phyloP scores from a whole-genome alignment of 228 moss, liverwort and hornwort genomes.

The Sphagnum fallax region DNA sequence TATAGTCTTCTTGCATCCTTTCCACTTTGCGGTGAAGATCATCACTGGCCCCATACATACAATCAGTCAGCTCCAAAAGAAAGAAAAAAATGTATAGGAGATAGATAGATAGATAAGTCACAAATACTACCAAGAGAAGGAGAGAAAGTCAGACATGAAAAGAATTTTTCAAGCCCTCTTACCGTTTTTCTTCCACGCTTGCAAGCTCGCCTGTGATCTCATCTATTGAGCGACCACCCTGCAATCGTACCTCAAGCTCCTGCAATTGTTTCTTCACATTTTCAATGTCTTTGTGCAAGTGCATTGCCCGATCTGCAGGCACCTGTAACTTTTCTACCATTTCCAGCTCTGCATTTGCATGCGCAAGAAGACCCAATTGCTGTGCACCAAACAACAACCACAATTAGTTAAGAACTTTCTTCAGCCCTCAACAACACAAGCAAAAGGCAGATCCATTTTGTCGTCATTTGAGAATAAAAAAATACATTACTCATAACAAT shows the following conservation, averaged over 20 bases:
- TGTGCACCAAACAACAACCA: constrained; percentile 10
- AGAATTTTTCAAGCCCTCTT: constrained; percentile 8
- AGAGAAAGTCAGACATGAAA: constrained; percentile 6
- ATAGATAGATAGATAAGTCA: constrained; percentile 8
- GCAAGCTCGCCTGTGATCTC: constrained; percentile 55
- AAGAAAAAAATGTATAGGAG: background rate
- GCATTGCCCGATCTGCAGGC: constrained; percentile 67
- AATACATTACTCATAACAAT: constrained; percentile 7
- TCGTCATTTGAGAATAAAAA: background rate
- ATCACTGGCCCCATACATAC: constrained; percentile 33
- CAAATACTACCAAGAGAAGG: constrained; percentile 2
- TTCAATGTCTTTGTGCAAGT: constrained; percentile 70
- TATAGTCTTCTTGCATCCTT: constrained; percentile 64
- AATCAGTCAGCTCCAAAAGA: background rate
- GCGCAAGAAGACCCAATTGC: constrained; percentile 73
- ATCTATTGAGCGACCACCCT: constrained; percentile 49
- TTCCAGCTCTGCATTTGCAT: constrained; percentile 71
- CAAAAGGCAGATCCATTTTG: too few relatives aligned
- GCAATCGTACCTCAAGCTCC: constrained; percentile 63
- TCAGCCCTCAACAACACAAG: too few relatives aligned
- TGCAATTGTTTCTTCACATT: constrained; percentile 64
- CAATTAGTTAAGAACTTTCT: too few relatives aligned
- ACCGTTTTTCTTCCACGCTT: constrained; percentile 59
- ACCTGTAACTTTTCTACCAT: constrained; percentile 62
- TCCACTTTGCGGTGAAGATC: constrained; percentile 59